Conservation (phyloP, 2,329 filamentous ascomycete species). For the Blumeriella jaapii region DNA sequence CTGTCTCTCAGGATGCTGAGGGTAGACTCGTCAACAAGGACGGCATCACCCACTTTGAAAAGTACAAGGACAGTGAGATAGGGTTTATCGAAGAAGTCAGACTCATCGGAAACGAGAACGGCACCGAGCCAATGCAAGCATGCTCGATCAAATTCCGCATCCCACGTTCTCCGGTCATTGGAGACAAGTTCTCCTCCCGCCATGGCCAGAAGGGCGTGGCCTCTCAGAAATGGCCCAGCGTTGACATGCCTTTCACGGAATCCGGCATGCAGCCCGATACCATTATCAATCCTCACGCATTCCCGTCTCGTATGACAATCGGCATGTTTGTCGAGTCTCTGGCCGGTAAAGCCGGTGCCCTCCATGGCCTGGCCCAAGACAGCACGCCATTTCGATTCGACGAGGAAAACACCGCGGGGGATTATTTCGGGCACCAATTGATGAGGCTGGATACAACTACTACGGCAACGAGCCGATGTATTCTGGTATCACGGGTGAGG, state of each 20-base stretch:
- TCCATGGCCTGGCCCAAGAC: slow-evolving; percentile 94
- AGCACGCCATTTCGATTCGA: slow-evolving; percentile 91
- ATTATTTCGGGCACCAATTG: slow-evolving; percentile 94
- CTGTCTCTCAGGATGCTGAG: slow-evolving; percentile 67
- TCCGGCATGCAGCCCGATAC: slow-evolving; percentile 92
- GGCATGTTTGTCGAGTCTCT: slow-evolving; percentile 98
- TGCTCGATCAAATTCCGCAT: slow-evolving; percentile 89
- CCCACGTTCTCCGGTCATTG: slow-evolving; percentile 81
- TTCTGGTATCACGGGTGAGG: slow-evolving; percentile 88
- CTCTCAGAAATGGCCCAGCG: slow-evolving; percentile 87
- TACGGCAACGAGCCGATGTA: slow-evolving; percentile 99
- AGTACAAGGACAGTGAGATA: slow-evolving; percentile 85
- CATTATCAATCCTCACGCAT: slow-evolving; percentile 99
- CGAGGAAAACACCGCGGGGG: slow-evolving; percentile 80
- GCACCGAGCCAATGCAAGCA: slow-evolving; percentile 72
- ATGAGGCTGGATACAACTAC: slow-evolving; percentile 93
- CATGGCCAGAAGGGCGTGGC: slow-evolving; percentile 97
- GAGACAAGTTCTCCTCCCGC: slow-evolving; percentile 97
- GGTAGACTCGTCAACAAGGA: slow-evolving; percentile 77
- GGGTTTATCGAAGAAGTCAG: slow-evolving; percentile 90
- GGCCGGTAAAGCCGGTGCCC: slow-evolving; percentile 84
- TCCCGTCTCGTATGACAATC: slow-evolving; percentile 99
- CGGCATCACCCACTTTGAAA: slow-evolving; percentile 74
- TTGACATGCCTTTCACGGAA: slow-evolving; percentile 95
- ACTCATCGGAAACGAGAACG: slow-evolving; percentile 74